These are phyloP conservation scores for Umbellularia californica DNA, from an alignment of 164 flowering plant genomes.

Conservation along the genomic window DNA sequence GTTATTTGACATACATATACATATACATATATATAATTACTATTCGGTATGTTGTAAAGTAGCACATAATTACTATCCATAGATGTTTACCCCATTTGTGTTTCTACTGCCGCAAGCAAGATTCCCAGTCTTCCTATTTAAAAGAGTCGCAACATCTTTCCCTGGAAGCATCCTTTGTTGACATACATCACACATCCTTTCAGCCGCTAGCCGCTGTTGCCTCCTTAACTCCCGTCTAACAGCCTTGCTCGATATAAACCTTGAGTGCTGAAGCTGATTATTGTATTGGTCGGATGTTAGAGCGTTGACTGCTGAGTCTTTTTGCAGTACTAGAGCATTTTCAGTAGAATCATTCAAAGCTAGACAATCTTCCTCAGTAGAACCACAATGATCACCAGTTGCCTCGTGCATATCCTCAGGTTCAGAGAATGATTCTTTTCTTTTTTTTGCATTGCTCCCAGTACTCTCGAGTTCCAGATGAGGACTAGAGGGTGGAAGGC, in stretches of 20 bases:
- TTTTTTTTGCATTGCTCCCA: slow-evolving; percentile 29
- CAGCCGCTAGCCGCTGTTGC: slow-evolving; percentile 63
- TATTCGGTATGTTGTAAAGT: background rate
- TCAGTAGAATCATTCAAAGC: slow-evolving; percentile 17
- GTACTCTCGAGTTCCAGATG: slow-evolving; percentile 19
- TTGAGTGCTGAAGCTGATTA: slow-evolving; percentile 34
- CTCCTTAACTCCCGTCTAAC: slow-evolving; percentile 59
- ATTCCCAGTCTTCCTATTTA: slow-evolving; percentile 69
- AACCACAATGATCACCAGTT: slow-evolving; percentile 36
- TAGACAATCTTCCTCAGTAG: slow-evolving; percentile 44
- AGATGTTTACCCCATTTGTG: slow-evolving; percentile 57
- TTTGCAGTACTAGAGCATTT: background rate
- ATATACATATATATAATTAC: too few species aligned
- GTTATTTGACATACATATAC: too few species aligned
- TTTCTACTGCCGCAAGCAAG: slow-evolving; percentile 94
- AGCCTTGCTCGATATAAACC: slow-evolving; percentile 41
- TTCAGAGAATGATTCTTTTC: slow-evolving; percentile 58
- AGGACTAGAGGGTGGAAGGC: slow-evolving; percentile 30
- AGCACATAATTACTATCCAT: background rate
- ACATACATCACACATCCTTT: slow-evolving; percentile 76
- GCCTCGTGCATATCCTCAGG: slow-evolving; percentile 55
- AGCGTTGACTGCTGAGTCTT: slow-evolving; percentile 1
- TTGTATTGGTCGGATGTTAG: slow-evolving; percentile 26
- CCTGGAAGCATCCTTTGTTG: slow-evolving; percentile 83
- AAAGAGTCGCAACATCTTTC: slow-evolving; percentile 81